Base-by-base conservation (phyloP, 257 asterid species). In the Catharanthus roseus region DNA sequence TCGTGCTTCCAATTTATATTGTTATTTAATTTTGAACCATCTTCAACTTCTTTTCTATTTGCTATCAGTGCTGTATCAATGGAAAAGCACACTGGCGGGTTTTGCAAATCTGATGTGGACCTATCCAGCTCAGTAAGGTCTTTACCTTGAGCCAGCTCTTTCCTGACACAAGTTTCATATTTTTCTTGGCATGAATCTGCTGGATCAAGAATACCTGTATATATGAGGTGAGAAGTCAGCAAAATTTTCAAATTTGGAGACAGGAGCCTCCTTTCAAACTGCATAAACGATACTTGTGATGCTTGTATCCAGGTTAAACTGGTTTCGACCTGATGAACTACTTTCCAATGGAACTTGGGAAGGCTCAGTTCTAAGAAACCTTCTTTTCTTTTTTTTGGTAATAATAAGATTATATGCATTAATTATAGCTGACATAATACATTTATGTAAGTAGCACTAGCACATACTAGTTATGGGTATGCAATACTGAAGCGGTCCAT, bases 11-110 rank as follows among this genome's bases (percentile, higher is more conserved):
- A 53, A 34, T 65, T 78, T 38, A 51, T 69, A 58, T 62, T 82
- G 55, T 54, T 56, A 74, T 71, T 82, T 50, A 77, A 71, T 60
- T 71, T 77, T 45, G 82, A 68, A 66, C 63, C 78, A 70, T 79
- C 82, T 71, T 80, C 79, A 47, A 51, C 68, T 76, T 83, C 79
- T 44, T 77, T 74, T 69, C 67, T 72, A 47, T 74, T 84, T 50
- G 75, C 72, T 78, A 68, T 70, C 57, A 69, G 84, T 47, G 72
- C 73, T 78, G 72, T 49, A 50, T 72, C 79, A 72, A 54, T 71
- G 65, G 28, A 65, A 81, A 28, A 67, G 72, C 44, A 60, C 38
- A 76, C 60, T 70, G 77, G 69, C 36, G 83, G 76, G 74, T 74
- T 76, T 74, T 77, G 86, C 72, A 76, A 53, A 66, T 70, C 60